Evolutionary conservation across 805 yeast species (phyloP).

Genomic region (Cyberlindnera galapagoensis): DNA sequence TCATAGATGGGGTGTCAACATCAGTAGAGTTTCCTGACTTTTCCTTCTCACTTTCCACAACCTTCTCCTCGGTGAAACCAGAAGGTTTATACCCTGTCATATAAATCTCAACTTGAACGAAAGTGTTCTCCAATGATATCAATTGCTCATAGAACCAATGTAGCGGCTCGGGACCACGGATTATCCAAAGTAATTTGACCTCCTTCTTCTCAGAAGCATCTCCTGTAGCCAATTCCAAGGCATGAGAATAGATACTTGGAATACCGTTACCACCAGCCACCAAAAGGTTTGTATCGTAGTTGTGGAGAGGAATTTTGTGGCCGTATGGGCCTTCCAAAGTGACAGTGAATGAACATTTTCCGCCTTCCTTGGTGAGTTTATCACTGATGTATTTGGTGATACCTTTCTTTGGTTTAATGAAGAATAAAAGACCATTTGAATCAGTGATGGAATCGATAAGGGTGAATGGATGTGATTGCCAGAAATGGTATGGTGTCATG

Average conservation of each 20-base stretch:
- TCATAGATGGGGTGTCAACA: slow-evolving; percentile 2
- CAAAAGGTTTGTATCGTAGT: slow-evolving; percentile 32
- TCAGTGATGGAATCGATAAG: no score
- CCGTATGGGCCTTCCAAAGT: slow-evolving; percentile 64
- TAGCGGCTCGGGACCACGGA: slow-evolving; percentile 45
- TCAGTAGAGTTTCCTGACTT: slow-evolving; percentile 4
- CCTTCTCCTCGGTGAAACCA: slow-evolving; percentile 2
- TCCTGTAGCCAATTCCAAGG: slow-evolving; percentile 20
- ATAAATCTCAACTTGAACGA: slow-evolving; percentile 29
- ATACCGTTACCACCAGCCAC: slow-evolving; percentile 50
- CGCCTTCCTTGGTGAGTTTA: slow-evolving; percentile 25
- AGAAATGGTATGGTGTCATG: slow-evolving; percentile 41
- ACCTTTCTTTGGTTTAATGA: slow-evolving; percentile 48
- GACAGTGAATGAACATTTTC: no score
- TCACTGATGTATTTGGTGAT: slow-evolving; percentile 37
- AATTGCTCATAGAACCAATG: slow-evolving; percentile 43
- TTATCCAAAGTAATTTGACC: slow-evolving; percentile 55
- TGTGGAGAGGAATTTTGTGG: slow-evolving; percentile 26
- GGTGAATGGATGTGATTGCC: slow-evolving; percentile 75
- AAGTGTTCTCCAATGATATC: slow-evolving; percentile 20
- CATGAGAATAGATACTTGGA: slow-evolving; percentile 42
- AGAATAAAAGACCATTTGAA: slow-evolving; percentile 34
- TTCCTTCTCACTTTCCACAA: neutral
- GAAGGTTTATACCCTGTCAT: slow-evolving; percentile 26
- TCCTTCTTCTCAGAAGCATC: slow-evolving; percentile 24